Evolutionary conservation across 495 filamentous ascomycete species (phyloP).

Genomic region (Podospora appendiculata): DNA sequence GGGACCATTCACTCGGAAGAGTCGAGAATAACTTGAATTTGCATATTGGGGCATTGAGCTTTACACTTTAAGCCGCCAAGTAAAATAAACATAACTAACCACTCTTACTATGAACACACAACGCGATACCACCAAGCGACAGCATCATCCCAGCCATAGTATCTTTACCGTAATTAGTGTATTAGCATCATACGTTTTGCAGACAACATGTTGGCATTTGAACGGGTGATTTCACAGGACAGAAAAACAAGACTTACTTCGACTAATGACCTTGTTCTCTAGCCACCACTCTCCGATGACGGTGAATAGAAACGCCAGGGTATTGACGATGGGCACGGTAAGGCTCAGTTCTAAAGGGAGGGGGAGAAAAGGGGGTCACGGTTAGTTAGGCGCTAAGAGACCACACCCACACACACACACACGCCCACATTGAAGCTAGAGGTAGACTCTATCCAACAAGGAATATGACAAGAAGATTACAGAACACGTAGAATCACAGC

Average conservation of each 20-base stretch:
- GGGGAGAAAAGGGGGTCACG: background rate
- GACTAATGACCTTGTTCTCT: conserved; percentile 77
- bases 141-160: conserved; percentile 85
- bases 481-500: background rate
- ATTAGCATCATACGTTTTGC: background rate
- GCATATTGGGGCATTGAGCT: too few species aligned
- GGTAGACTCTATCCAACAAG: too few species aligned
- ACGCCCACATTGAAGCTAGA: background rate
- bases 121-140: conserved; percentile 73
- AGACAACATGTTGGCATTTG: background rate
- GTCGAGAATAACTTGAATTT: too few species aligned
- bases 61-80: background rate
- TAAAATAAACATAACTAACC: background rate
- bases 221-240: too few species aligned
- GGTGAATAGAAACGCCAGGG: conserved; percentile 88
- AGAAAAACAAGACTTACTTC: conserved; percentile 42
- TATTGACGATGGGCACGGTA: conserved; percentile 92
- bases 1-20: too few species aligned
- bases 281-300: conserved; percentile 94
- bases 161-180: conserved; percentile 38
- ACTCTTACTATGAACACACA: conserved; percentile 70
- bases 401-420: background rate
- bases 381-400: background rate
- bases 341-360: conserved; percentile 65
- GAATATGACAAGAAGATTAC: background rate